Base-by-base conservation (phyloP, 1,284 basidiomycete genomes). In the Coniophora puteana region DNA sequence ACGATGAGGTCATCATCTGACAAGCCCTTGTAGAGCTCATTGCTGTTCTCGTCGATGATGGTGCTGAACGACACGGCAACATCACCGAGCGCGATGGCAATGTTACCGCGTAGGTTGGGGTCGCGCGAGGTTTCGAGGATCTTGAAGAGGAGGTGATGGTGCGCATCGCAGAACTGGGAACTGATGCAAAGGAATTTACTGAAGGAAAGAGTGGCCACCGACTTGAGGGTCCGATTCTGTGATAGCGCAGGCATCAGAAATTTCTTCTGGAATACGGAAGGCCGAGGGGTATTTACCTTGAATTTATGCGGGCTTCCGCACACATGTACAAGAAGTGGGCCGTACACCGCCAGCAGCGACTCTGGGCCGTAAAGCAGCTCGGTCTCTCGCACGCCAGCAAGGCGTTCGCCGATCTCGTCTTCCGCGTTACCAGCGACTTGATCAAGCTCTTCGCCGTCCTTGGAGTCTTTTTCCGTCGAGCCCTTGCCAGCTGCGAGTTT, bases 141-240 rank as follows among this genome's bases (percentile, higher is more conserved):
- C 62, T 89, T 92, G 78, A 98, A 95, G 13, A 99, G 74, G 12
- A 99, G 69, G 21, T 81, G 76, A 44, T 98, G 81, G 59, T 98
- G 80, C 37, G 82, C 71, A 55, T 98, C 94, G 66, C 96, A 99
- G 67, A 95, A 99, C 50, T 87, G 78, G 0, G 89, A 85, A 53
- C 90, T 93, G 47, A 99, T 86, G 59, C 95, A 99, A 62, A 99
- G 89, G 67, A 99, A 89, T 67, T 98, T 99, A 69, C 90, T 91
- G 49, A 99, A 82, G 0, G 93, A 80, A 11, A 99, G 71, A 0
- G 87, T 90, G 0, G 94, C 92, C 0, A 92, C 88, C 13, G 89
- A 87, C 3, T 91, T 84, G 16, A 99, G 72, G 1, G 82, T 88
- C 16, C 79, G 78, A 59, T 95, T 93, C 89, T 96, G 53, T n/a